Base-by-base conservation (phyloP, 805 yeast genomes). In the Alloascoidea africana region DNA sequence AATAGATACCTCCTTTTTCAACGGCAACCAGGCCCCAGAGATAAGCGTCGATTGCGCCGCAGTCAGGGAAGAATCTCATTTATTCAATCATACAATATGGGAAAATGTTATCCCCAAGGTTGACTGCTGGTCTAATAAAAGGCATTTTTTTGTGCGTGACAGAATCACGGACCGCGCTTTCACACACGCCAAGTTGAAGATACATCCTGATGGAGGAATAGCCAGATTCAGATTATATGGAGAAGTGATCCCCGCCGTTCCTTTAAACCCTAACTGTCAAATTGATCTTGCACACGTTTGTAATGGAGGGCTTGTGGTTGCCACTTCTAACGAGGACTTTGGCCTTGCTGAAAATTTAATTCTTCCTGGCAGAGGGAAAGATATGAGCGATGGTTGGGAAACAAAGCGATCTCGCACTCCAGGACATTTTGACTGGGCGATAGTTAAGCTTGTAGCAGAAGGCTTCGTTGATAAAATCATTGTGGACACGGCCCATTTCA, bases 301-400 rank as follows among this genome's bases (percentile, higher is more conserved):
- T 38, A 74, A 77, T 52, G 98, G 98, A 42, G 97, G 94, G 44
- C 87, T 85, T 27, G 89, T 89, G 16, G 73, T 84, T 32, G 64
- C 73, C 8, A 74, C 71, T 48, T 79, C 93, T 2, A 96, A 91
- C 60, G 94, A 89, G 62, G 97, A 87, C 59, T 89, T 89, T 52
- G 94, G 96, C 27, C 70, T 87, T 35, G 94, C 87, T 30, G 93
- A 83, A 55, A 89, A 89, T 60, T 63, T 89, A 43, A 61, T 89
- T 40, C 63, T 89, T 39, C 96, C 96, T 2, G 97, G 97, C 13
- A 73, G 96, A 42, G 98, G 98, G 38, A 72, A 68, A 49, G 96
- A 89, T 58, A 89, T 89, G 97, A 74, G 91, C 37, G 97, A 91
- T 53, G 98, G 98, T 11, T 89, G 98, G 98, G 98, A 89, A 56